Conservation (phyloP, 441 rosid genomes). For the Populus tomentosa region DNA sequence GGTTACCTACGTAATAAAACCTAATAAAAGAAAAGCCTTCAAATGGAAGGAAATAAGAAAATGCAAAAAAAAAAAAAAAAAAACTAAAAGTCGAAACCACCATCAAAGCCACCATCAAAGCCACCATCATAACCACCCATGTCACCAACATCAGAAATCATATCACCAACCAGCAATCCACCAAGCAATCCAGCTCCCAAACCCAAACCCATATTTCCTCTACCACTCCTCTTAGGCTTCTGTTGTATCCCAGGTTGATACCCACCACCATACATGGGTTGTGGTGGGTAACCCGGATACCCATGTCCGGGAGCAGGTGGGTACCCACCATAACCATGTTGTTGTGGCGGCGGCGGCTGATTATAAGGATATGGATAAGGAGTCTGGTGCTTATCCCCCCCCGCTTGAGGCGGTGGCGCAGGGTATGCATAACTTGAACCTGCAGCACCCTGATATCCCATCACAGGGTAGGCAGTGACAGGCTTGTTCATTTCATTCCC, state of each 20-base stretch:
- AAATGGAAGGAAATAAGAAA: not conserved
- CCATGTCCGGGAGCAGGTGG: slow-evolving; percentile 17
- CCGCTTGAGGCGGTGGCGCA: not conserved
- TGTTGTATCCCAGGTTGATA: slow-evolving; percentile 42
- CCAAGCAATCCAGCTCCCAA: slow-evolving; percentile 64
- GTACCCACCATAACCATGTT: slow-evolving; percentile 11
- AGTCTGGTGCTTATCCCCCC: not conserved
- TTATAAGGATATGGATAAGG: not conserved
- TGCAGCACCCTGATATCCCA: not conserved
- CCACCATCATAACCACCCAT: slow-evolving; percentile 15
- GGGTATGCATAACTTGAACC: not conserved
- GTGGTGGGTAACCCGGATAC: slow-evolving; percentile 16
- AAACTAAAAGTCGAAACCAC: slow-evolving; percentile 29
- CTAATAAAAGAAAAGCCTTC: not conserved
- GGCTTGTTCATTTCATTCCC: not conserved
- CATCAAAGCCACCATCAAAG: slow-evolving; percentile 21
- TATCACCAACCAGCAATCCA: slow-evolving; percentile 57
- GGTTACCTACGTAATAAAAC: no score
- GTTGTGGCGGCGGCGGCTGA: slow-evolving; percentile 10
- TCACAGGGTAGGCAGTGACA: not conserved
- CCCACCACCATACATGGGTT: slow-evolving; percentile 23
- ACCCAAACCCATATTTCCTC: slow-evolving; percentile 40
- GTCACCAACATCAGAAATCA: slow-evolving; percentile 39
- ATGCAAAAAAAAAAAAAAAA: no score
- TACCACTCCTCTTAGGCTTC: slow-evolving; percentile 27